A percentile compares a stretch with the other conserved stretches of the same genome.
phyloP scores from a whole-genome alignment of 78 protist species.

The Polysphondylium violaceum region DNA sequence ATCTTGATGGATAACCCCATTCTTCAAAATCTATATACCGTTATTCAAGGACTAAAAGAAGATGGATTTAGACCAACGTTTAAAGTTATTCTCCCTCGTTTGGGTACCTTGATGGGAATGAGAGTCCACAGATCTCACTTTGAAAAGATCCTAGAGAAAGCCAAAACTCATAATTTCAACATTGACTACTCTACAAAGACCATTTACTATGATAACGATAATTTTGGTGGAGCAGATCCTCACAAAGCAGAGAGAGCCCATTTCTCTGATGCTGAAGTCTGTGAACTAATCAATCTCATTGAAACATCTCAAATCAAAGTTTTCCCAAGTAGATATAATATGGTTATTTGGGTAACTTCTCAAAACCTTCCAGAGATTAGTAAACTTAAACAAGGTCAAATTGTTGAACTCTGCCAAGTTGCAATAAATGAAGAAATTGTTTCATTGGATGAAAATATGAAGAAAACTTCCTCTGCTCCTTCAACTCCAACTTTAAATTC shows the following conservation, averaged over 20 bases:
- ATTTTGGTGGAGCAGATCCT: constrained; percentile 74
- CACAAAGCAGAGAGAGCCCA: constrained; percentile 57
- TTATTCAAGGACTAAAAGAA: constrained; percentile 65
- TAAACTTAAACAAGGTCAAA: constrained; percentile 70
- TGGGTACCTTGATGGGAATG: constrained; percentile 56
- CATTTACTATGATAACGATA: constrained; percentile 66
- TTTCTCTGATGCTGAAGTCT: constrained; percentile 23
- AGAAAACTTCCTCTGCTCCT: background rate
- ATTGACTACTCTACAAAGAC: constrained; percentile 66
- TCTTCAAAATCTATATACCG: constrained; percentile 21
- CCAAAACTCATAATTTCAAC: constrained; percentile 56
- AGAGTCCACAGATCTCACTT: constrained; percentile 59
- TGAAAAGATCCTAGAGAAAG: constrained; percentile 73
- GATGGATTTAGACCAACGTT: constrained; percentile 75
- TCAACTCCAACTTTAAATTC: background rate
- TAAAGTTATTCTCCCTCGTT: constrained; percentile 67
- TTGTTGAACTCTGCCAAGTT: constrained; percentile 65
- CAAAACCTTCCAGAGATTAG: constrained; percentile 45
- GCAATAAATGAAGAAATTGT: constrained; percentile 64
- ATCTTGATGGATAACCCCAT: background rate
- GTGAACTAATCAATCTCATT: constrained; percentile 33
- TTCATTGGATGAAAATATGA: constrained; percentile 46
- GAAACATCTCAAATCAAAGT: constrained; percentile 56
- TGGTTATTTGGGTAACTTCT: constrained; percentile 59
- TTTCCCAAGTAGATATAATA: constrained; percentile 56